These are phyloP conservation scores for Saccharomyces hybrid DNA, from an alignment of 1,139 yeast species.

Conservation along the genomic window DNA sequence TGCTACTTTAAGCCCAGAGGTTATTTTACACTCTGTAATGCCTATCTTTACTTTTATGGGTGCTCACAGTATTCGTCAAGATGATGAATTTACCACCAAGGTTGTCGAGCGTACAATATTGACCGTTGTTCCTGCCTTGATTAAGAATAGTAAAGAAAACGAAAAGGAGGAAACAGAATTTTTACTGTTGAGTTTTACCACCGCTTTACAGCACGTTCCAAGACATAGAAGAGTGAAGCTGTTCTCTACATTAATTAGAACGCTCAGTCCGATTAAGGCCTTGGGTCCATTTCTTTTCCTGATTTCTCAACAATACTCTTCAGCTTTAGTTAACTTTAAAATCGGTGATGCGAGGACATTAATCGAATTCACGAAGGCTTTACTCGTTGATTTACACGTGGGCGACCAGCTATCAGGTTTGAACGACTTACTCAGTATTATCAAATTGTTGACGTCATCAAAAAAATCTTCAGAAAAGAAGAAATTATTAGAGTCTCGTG, in stretches of 20 bases:
- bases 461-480: constrained; percentile 35
- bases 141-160: constrained; percentile 47
- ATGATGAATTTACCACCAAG: constrained; percentile 87
- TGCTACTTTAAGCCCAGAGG: constrained; percentile 85
- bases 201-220: constrained; percentile 94
- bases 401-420: constrained; percentile 62
- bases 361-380: constrained; percentile 63
- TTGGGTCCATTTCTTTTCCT: constrained; percentile 69
- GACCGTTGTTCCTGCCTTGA: constrained; percentile 85
- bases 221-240: constrained; percentile 88
- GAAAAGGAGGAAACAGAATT: constrained; percentile 68
- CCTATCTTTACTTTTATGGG: constrained; percentile 99
- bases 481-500: constrained; percentile 41
- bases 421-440: constrained; percentile 45
- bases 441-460: constrained; percentile 37
- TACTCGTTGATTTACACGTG: constrained; percentile 60
- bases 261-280: constrained; percentile 64
- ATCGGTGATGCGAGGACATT: constrained; percentile 57
- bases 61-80: constrained; percentile 92
- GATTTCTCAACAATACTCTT: constrained; percentile 70
- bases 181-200: constrained; percentile 76
- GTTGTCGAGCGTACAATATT: constrained; percentile 90
- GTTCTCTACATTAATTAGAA: constrained; percentile 67
- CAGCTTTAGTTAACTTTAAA: constrained; percentile 47
- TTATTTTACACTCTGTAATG: constrained; percentile 92